Percentiles rank a stretch among this genome's conserved stretches.
Evolutionary conservation across 148 eudicot species (phyloP).

Genomic region (Vaccinium vitisidaea): DNA sequence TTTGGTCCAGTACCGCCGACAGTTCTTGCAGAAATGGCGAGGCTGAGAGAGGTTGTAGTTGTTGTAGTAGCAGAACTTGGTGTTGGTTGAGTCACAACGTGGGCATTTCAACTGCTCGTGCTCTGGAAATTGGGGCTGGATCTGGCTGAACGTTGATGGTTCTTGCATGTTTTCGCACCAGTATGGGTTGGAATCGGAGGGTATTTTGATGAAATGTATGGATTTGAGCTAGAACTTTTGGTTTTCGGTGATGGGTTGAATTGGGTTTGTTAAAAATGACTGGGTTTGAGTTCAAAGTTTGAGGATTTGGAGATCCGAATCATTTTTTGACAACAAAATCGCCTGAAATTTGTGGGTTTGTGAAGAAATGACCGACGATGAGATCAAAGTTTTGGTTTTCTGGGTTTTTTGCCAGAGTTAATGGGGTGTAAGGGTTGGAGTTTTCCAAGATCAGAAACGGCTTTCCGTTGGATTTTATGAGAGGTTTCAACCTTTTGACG

Average conservation of each 20-base stretch:
- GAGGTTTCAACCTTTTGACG: neutral
- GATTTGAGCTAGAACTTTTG: neutral
- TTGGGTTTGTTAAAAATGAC: neutral
- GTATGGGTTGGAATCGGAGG: neutral
- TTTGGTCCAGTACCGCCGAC: slow-evolving; percentile 46
- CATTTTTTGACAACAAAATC: neutral
- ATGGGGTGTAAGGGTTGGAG: neutral
- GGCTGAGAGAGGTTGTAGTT: slow-evolving; percentile 74
- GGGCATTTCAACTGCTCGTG: slow-evolving; percentile 66
- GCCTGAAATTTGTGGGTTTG: neutral
- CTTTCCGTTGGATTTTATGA: neutral
- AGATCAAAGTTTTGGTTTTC: neutral
- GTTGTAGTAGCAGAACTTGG: slow-evolving; percentile 76
- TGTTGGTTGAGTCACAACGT: slow-evolving; percentile 55
- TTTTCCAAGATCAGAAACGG: neutral
- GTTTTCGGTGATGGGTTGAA: neutral
- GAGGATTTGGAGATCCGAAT: neutral
- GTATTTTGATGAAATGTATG: neutral
- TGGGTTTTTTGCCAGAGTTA: neutral
- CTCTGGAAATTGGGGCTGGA: slow-evolving; percentile 42
- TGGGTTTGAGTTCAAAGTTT: neutral
- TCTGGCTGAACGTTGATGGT: slow-evolving; percentile 33
- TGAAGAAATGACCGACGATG: neutral
- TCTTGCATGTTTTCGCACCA: slow-evolving; percentile 26
- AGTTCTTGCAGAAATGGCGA: slow-evolving; percentile 47